Base-by-base conservation (phyloP, 345 rosid genomes). In the Salix purpurea region DNA sequence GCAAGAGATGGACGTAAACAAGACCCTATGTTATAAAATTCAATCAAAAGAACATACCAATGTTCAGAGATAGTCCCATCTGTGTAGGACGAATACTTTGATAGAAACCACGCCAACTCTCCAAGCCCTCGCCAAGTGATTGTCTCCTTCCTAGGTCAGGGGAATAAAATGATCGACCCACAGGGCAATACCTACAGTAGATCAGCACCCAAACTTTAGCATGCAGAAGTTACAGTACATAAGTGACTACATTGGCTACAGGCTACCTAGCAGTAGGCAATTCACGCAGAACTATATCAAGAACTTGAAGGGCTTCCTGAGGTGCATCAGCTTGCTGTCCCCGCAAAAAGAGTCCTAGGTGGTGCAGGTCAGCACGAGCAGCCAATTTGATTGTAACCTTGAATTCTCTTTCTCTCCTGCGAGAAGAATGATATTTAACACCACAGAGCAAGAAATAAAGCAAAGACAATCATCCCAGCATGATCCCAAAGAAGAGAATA, bases 41-140 rank as follows among this genome's bases (percentile, higher is more conserved):
- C 36, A 46, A 12, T 6, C 24, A 61, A 24, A 15, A 16, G 44
- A 60, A 30, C 44, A 56, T 39, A 90, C 98, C 98, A 67, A 94
- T 94, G 76, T 94, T 94, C 30, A 94, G 83, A 2, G 98, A 94
- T 19, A 94, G 79, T 4, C 98, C 98, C 94, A 88, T 94, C 83
- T 94, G 98, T 14, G 98, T 94, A 13, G 98, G 97, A 56, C 98
- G 97, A 77, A 94, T 92, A 78, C 98, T 94, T 74, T 94, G 98
- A 78, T 94, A 94, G 76, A 94, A 94, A 72, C 98, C 98, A 76
- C 97, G 93, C 98, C 98, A 94, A 78, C 97, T 91, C 84, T 94
- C 98, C 83, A 94, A 77, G 68, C 98, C 98, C 80, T 94, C 97
- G 10, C 98, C 98, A 80, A 94, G 79, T 26, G 93, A 73, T 42